A percentile compares a stretch with the other conserved stretches of the same genome.
Conservation (phyloP, 1,139 yeast genomes). For the Tardiomyces blankii region DNA sequence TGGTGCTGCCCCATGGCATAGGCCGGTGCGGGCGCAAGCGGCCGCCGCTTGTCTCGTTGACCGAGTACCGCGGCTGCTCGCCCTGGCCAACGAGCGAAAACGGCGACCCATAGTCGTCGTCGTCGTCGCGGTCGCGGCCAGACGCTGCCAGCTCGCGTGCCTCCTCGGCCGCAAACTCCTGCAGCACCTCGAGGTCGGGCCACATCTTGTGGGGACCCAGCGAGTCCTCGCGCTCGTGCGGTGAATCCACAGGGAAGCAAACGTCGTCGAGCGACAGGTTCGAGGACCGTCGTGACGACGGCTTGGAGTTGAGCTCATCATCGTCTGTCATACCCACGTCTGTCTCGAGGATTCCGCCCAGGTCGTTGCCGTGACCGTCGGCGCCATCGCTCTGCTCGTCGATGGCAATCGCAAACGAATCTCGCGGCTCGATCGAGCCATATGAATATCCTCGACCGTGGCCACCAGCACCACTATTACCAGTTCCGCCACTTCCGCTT, state of each 20-base stretch:
- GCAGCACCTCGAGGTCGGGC: constrained; percentile 74
- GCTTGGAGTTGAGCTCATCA: constrained; percentile 40
- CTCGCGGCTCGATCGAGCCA: not conserved
- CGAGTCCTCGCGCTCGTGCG: constrained; percentile 29
- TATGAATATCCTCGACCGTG: no score
- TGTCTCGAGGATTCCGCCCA: not conserved
- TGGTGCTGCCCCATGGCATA: constrained; percentile 58
- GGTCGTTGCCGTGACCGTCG: not conserved
- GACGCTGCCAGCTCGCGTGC: constrained; percentile 28
- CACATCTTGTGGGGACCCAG: constrained; percentile 35
- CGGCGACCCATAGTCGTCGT: not conserved
- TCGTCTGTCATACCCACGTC: constrained; percentile 2
- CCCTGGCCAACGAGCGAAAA: constrained; percentile 11
- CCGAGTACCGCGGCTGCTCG: constrained; percentile 31
- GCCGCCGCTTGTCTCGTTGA: constrained; percentile 57
- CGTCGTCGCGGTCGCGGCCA: constrained; percentile 10
- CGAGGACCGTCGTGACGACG: constrained; percentile 60
- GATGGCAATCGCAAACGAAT: not conserved
- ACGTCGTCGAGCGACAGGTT: constrained; percentile 81
- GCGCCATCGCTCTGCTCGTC: not conserved
- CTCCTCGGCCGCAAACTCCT: constrained; percentile 70
- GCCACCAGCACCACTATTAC: not conserved
- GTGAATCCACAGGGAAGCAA: constrained; percentile 57
- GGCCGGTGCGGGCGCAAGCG: constrained; percentile 65
- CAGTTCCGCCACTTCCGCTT: not conserved